These are phyloP conservation scores for Lactarius psammicola DNA, from an alignment of 768 basidiomycete species.

Conservation along the genomic window DNA sequence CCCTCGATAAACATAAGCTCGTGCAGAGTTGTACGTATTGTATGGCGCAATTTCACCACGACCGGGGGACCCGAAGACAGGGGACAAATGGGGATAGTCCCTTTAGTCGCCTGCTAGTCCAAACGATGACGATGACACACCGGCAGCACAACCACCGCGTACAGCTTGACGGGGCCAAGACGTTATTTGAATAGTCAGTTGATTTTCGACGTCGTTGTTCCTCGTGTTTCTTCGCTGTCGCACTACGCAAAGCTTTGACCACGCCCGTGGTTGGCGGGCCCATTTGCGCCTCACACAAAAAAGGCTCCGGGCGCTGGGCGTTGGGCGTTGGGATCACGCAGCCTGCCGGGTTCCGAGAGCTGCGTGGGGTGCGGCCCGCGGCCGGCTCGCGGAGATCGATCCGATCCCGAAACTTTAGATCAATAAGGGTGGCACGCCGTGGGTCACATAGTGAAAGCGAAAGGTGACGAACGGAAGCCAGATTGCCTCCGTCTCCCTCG, in stretches of 20 bases:
- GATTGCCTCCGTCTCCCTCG: background rate
- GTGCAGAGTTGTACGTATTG: conserved; percentile 11
- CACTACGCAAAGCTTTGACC: conserved; percentile 2
- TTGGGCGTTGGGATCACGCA: conserved; percentile 12
- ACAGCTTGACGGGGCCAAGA: background rate
- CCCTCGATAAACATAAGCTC: conserved; percentile 22
- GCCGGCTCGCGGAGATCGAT: conserved; percentile 27
- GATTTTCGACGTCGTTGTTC: background rate
- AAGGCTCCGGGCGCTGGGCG: conserved; percentile 8
- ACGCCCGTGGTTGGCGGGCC: conserved; percentile 7
- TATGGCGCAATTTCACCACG: conserved; percentile 1
- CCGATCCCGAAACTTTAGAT: conserved; percentile 21
- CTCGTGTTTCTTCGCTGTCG: conserved; percentile 7
- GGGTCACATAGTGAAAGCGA: background rate
- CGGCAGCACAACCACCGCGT: background rate
- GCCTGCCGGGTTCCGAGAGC: conserved; percentile 5
- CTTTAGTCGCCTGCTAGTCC: background rate
- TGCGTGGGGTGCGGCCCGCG: conserved; percentile 13
- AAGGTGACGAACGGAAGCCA: background rate
- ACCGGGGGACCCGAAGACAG: conserved; percentile 17
- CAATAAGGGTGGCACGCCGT: background rate
- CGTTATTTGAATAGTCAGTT: background rate
- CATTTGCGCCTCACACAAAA: conserved; percentile 3
- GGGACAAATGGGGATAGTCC: conserved; percentile 19
- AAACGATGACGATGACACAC: conserved; percentile 14